These are phyloP conservation scores for Candida anutae DNA, from an alignment of 1,139 yeast species.

Conservation along the genomic window DNA sequence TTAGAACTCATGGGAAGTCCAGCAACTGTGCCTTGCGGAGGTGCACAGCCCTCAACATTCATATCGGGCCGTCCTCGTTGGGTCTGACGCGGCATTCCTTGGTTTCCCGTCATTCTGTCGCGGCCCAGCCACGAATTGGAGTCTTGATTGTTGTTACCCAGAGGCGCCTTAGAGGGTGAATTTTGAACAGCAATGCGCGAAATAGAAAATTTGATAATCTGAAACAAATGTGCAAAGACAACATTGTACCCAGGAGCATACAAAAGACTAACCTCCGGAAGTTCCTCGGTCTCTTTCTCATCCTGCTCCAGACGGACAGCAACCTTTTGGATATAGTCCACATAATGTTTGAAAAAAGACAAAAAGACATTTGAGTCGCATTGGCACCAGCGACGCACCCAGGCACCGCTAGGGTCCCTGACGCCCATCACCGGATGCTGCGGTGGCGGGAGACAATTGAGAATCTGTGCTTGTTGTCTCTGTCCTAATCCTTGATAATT, in stretches of 20 bases:
- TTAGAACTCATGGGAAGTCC: not conserved
- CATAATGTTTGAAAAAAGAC: constrained; percentile 69
- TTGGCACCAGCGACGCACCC: constrained; percentile 52
- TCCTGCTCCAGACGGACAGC: too few relatives aligned
- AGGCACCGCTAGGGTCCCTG: constrained; percentile 53
- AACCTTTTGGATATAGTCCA: constrained; percentile 22
- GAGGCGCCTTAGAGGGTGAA: too few relatives aligned
- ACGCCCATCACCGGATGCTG: constrained; percentile 48
- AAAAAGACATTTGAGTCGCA: constrained; percentile 61
- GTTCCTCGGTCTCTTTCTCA: constrained; percentile 7
- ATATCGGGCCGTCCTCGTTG: not conserved
- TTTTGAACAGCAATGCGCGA: constrained; percentile 25
- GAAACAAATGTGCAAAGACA: constrained; percentile 30
- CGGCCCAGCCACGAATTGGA: not conserved
- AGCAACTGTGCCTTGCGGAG: constrained; percentile 7
- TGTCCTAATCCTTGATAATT: constrained; percentile 23
- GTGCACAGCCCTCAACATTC: constrained; percentile 13
- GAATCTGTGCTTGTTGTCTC: constrained; percentile 17
- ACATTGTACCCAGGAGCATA: constrained; percentile 30
- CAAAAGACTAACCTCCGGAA: constrained; percentile 2
- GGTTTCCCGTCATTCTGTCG: too few relatives aligned
- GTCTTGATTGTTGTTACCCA: not conserved
- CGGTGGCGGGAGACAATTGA: constrained; percentile 43
- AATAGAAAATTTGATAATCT: constrained; percentile 29
- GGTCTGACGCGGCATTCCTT: not conserved